Evolutionary conservation across 495 filamentous ascomycete species (phyloP).

Genomic region (Tuber magnatum): DNA sequence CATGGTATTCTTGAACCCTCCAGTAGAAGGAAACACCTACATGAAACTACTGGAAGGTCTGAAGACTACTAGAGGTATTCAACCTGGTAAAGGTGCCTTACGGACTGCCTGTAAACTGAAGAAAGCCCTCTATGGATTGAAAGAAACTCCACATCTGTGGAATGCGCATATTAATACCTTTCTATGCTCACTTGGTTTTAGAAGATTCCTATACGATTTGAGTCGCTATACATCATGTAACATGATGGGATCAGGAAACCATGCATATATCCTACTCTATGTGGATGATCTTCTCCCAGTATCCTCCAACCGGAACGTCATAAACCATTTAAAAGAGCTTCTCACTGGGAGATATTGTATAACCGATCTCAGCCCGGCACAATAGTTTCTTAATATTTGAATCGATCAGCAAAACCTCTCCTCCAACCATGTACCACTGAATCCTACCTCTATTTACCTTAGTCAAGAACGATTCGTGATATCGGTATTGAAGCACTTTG

Average conservation of each 20-base stretch:
- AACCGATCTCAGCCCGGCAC: slow-evolving; percentile 4
- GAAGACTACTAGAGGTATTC: no score
- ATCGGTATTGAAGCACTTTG: no score
- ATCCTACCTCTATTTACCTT: no score
- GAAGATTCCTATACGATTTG: not conserved
- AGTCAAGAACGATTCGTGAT: no score
- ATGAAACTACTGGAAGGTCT: slow-evolving; percentile 10
- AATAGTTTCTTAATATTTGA: not conserved
- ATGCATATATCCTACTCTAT: slow-evolving; percentile 4
- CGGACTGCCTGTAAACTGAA: not conserved
- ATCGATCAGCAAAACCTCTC: no score
- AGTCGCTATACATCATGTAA: not conserved
- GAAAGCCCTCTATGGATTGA: slow-evolving; percentile 10
- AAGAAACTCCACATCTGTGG: slow-evolving; percentile 8
- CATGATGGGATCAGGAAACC: no score
- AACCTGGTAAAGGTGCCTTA: no score
- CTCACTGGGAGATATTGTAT: not conserved
- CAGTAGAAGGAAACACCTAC: slow-evolving; percentile 4
- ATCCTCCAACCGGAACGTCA: not conserved
- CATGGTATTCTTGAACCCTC: slow-evolving; percentile 9
- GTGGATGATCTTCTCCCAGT: slow-evolving; percentile 14
- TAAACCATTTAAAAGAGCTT: not conserved
- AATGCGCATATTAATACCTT: slow-evolving; percentile 6
- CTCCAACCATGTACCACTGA: no score
- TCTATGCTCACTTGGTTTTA: not conserved